These are phyloP conservation scores for Neurospora pannonica DNA, from an alignment of 495 filamentous ascomycete species.

Conservation along the genomic window DNA sequence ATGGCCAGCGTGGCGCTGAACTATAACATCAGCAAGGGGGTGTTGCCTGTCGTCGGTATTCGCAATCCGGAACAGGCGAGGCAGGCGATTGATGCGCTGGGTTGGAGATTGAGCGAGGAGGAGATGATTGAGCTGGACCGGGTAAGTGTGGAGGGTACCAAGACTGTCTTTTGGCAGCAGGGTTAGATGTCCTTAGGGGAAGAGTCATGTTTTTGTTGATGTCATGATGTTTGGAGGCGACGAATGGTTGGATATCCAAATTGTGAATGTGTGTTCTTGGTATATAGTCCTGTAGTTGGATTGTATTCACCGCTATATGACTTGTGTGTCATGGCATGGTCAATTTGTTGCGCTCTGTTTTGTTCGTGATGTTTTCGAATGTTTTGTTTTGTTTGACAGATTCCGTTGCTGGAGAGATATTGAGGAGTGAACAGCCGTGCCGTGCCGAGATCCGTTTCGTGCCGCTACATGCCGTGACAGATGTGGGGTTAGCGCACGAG, in stretches of 20 bases:
- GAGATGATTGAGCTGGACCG: conserved; percentile 1
- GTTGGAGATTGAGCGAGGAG: background rate
- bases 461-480: background rate
- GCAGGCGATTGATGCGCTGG: background rate
- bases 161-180: conserved; percentile 4
- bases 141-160: conserved; percentile 5
- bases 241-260: background rate
- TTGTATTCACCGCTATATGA: no score
- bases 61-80: background rate
- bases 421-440: background rate
- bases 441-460: background rate
- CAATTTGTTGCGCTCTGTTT: no score
- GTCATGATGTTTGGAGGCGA: background rate
- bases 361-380: background rate
- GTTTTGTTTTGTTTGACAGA: background rate
- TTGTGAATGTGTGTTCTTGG: no score
- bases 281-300: no score
- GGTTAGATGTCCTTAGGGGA: background rate
- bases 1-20: conserved; percentile 33
- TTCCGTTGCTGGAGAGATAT: background rate
- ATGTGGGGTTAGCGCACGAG: background rate
- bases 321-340: no score
- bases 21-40: conserved; percentile 21
- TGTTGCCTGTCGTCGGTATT: background rate
- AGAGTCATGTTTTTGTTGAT: background rate